Evolutionary conservation across 2,329 filamentous ascomycete genomes (phyloP), one percentile per base, ranked within the genome.

Genomic region (Arthrobotrys musiformis): DNA sequence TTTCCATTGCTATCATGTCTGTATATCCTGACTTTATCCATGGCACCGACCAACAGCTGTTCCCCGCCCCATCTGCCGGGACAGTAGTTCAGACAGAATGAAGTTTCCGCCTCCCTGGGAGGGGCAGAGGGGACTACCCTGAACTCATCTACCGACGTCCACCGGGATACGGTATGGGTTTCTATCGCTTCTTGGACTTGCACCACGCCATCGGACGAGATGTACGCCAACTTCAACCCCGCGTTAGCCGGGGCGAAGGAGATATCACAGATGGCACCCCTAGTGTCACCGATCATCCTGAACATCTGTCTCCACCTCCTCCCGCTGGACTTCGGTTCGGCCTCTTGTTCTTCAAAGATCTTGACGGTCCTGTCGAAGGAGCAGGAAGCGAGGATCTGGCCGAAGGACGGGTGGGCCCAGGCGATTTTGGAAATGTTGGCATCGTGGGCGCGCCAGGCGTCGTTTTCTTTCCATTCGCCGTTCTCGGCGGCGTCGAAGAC

Each of bases 21-120:
- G 84, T 94, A 98, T 19, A 99, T 86, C 81, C 90, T 91, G 60
- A 97, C 93, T 0, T 88, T 87, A 79, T 93, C 90, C 90, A 97
- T 94, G 58, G 92, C 92, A 0, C 93, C 93, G 4, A 97, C 93
- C 1, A 96, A 92, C 0, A 99, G 84, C 0, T 81, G 80, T 60
- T 81, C 80, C 8, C 80, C 80, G 24, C 80, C 79, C 80, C 79
- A 80, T 19, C 79, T 76, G 11, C 79, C 79, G 1, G 79, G 81
- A 61, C 79, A 81, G 67, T 81, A 81, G 22, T 72, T 79, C 9
- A 81, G 61, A 54, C 79, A 81, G 60, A 81, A 82, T 7, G 79
- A 80, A 4, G 80, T 79, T 48, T 81, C 81, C 5, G 66, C 79
- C 69, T 82, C 81, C 22, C 81, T 78, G 0, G 74, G 62, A 6